A percentile compares a stretch with the other conserved stretches of the same genome.
phyloP scores from a whole-genome alignment of 495 filamentous ascomycete species.

The Amniculicola lignicola region DNA sequence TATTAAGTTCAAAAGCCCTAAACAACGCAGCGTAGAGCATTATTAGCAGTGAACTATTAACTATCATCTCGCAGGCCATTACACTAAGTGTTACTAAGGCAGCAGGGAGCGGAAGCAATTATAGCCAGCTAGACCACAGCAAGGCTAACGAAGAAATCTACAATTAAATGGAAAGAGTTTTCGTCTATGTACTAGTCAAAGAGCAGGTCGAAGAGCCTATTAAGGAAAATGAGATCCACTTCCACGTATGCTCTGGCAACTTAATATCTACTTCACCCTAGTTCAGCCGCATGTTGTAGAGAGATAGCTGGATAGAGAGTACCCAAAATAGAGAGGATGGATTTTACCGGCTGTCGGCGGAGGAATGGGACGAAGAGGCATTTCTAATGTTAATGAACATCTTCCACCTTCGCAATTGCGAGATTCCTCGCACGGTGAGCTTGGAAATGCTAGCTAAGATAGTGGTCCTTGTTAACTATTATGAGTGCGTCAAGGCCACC shows the following conservation, averaged over 20 bases:
- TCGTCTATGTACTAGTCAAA: too few species aligned
- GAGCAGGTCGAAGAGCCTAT: neutral
- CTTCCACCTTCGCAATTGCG: constrained; percentile 48
- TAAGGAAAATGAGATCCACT: constrained; percentile 1
- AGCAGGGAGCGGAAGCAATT: neutral
- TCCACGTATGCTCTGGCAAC: constrained; percentile 52
- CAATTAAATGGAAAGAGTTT: too few species aligned
- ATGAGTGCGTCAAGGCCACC: constrained; percentile 48
- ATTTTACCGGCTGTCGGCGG: constrained; percentile 44
- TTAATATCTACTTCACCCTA: constrained; percentile 49
- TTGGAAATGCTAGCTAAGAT: constrained; percentile 52
- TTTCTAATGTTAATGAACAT: constrained; percentile 50
- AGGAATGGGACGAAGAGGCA: constrained; percentile 44
- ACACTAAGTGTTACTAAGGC: too few species aligned
- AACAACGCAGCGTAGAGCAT: too few species aligned
- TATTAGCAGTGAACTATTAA: too few species aligned
- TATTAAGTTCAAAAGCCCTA: too few species aligned
- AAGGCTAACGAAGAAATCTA: neutral
- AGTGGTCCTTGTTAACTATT: constrained; percentile 52
- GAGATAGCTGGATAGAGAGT: constrained; percentile 45
- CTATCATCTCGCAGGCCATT: too few species aligned
- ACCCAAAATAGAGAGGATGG: constrained; percentile 41
- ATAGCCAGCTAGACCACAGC: neutral
- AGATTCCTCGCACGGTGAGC: constrained; percentile 43
- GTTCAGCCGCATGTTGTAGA: constrained; percentile 42